Percentiles rank a stretch among this genome's conserved stretches.
phyloP scores from a whole-genome alignment of 2,329 filamentous ascomycete species.

The Leptographium radiaticola region DNA sequence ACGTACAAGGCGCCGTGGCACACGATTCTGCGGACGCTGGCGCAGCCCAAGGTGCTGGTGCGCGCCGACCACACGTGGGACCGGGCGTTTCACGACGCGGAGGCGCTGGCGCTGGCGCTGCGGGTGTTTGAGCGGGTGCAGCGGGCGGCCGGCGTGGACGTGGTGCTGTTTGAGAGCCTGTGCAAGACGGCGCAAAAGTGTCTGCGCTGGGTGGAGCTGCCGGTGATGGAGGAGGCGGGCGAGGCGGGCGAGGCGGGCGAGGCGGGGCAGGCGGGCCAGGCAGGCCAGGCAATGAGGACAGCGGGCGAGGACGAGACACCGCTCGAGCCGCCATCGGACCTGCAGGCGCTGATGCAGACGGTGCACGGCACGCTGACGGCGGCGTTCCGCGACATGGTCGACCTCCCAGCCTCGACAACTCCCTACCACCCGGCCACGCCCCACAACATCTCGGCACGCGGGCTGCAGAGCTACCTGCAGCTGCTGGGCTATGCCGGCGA shows the following conservation, averaged over 20 bases:
- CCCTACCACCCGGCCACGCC: constrained; percentile 15
- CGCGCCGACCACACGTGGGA: constrained; percentile 9
- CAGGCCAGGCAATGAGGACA: too few species aligned
- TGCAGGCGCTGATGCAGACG: constrained; percentile 2
- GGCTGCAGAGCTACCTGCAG: constrained; percentile 48
- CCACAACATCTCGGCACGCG: constrained; percentile 29
- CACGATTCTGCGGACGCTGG: constrained; percentile 25
- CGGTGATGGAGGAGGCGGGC: neutral
- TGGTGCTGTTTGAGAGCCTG: constrained; percentile 22
- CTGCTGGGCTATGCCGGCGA: constrained; percentile 50
- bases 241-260: neutral
- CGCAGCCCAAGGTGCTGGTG: constrained; percentile 20
- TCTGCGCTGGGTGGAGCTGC: constrained; percentile 5
- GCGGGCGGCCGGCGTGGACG: constrained; percentile 18
- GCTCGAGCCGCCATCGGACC: too few species aligned
- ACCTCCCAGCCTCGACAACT: constrained; percentile 4
- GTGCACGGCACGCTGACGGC: constrained; percentile 9
- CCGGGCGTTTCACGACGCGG: constrained; percentile 13
- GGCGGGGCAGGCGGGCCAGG: neutral
- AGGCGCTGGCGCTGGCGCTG: constrained; percentile 20
- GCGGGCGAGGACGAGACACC: neutral
- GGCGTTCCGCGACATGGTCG: constrained; percentile 14
- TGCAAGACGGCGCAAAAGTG: constrained; percentile 13
- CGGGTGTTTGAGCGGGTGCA: constrained; percentile 18
- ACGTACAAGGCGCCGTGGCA: constrained; percentile 29